Conservation (phyloP, 2,329 filamentous ascomycete species). For the Fusarium globosum region DNA sequence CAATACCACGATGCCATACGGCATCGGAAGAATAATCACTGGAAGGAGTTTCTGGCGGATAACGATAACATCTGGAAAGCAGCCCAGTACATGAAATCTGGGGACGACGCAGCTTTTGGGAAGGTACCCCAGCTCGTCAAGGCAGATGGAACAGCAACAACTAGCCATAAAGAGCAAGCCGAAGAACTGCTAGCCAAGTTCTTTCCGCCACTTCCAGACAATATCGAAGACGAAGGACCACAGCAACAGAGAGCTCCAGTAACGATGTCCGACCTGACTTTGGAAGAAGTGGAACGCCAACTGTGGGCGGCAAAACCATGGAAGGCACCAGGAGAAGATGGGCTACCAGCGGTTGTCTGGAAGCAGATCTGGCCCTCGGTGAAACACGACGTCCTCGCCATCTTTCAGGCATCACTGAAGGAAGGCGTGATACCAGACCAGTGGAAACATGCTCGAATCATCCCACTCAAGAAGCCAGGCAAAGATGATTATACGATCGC, state of each 20-base stretch:
- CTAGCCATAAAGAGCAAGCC: background rate
- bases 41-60: background rate
- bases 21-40: background rate
- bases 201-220: background rate
- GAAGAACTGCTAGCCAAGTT: background rate
- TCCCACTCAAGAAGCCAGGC: no score
- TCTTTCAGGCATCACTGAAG: no score
- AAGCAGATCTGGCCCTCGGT: no score
- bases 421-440: no score
- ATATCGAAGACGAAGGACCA: background rate
- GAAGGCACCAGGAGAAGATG: background rate
- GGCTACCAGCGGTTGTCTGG: background rate
- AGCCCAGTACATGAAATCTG: background rate
- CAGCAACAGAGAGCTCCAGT: background rate
- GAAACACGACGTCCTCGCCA: no score
- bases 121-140: background rate
- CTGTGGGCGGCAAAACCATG: background rate
- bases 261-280: background rate
- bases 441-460: no score
- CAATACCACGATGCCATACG: background rate
- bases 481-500: no score
- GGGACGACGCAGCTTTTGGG: background rate
- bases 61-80: background rate
- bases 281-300: background rate
- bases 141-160: background rate